phyloP scores from a whole-genome alignment of 2,329 filamentous ascomycete genomes.

The Cladosporium phlei region DNA sequence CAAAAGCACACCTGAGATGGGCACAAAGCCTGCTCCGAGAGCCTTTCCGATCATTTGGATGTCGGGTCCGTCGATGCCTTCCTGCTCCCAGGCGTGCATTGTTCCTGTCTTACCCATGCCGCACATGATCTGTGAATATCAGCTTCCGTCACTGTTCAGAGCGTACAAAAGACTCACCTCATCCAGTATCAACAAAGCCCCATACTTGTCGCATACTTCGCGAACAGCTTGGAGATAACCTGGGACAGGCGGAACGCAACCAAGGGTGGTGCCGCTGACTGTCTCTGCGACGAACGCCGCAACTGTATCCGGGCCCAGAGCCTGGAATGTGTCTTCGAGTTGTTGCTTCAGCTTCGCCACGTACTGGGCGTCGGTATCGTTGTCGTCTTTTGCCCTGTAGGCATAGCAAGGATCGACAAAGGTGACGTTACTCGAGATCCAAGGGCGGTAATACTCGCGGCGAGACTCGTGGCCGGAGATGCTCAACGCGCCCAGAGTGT shows the following conservation, averaged over 20 bases:
- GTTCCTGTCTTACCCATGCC: conserved; percentile 37
- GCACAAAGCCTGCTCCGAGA: conserved; percentile 60
- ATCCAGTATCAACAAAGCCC: conserved; percentile 70
- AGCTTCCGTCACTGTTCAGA: background rate
- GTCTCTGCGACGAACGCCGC: conserved; percentile 71
- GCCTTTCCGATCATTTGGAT: conserved; percentile 64
- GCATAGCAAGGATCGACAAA: conserved; percentile 63
- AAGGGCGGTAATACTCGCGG: conserved; percentile 56
- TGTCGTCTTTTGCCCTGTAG: conserved; percentile 52
- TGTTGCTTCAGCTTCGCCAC: conserved; percentile 58
- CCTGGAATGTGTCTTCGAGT: conserved; percentile 61
- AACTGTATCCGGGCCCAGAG: conserved; percentile 60
- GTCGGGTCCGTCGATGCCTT: conserved; percentile 53
- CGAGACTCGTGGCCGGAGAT: conserved; percentile 60
- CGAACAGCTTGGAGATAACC: conserved; percentile 68
- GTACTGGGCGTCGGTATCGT: conserved; percentile 56
- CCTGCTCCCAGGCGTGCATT: conserved; percentile 58
- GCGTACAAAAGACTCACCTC: conserved; percentile 46
- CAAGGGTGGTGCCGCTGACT: conserved; percentile 65
- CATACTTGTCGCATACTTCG: conserved; percentile 64
- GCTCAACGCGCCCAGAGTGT: conserved; percentile 62
- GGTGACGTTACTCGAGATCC: conserved; percentile 50
- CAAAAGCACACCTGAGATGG: conserved; percentile 58
- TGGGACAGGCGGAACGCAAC: conserved; percentile 59
- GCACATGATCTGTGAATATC: conserved; percentile 48